Evolutionary conservation across 148 eudicot genomes (phyloP), one percentile per base, ranked within the genome.

Genomic region (Salicornia ramosissima): DNA sequence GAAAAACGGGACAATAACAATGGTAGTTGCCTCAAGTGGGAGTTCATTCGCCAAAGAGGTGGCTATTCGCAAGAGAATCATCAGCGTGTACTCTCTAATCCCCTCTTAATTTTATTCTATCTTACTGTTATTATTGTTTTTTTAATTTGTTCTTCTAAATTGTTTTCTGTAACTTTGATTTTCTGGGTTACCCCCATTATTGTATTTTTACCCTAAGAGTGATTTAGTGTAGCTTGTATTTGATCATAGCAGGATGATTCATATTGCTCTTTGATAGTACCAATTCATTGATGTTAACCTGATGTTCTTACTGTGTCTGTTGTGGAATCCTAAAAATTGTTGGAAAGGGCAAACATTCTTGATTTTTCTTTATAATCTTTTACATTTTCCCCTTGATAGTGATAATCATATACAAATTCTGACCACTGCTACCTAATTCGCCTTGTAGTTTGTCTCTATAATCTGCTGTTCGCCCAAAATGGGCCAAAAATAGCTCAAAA

Each of bases 11-110:
- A 28, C 39, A 55, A 26, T 8, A 62, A 70, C 30, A 58, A 89
- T 87, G 96, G 89, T 90, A 82, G 87, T 82, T 71, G 78, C 86
- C 33, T 78, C 89, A 29, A 68, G 80, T 36, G 72, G 78, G 24
- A 88, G 77, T 63, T 6, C 83, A 25, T 88, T 86, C 33, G 75
- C 84, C 74, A 90, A 88, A 78, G 93, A 90, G 74, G 85, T 90
- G 63, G 62, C 76, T 40, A 86, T 88, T 71, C 82, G 96, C 70
- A 85, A 67, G 73, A 77, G 89, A 54, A 87, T 90, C 63, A 74
- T 80, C 56, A 79, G 74, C 84, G 84, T 90, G 96, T 90, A n/a
- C 42, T 56, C 26, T 71, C 46, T 70, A 28, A 54, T 21, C 65
- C 51, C 61, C 57, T 55, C 33, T 71, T 52, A 42, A 1, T 64